Base-by-base conservation (phyloP, 768 basidiomycete genomes). In the Russula virescens region DNA sequence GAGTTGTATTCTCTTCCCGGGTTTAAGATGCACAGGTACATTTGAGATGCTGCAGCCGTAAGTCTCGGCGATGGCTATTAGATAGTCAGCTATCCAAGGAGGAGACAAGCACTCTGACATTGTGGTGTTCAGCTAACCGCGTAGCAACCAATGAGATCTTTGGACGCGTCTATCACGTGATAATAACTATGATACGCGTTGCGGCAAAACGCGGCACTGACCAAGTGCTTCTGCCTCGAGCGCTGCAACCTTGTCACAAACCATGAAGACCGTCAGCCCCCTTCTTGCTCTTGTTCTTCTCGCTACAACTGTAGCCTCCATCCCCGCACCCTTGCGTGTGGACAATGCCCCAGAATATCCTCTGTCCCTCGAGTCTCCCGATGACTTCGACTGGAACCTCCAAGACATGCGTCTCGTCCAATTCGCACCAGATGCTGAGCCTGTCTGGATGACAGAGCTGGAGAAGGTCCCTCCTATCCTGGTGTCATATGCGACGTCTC, bases 371-470 rank as follows among this genome's bases (percentile, higher is more conserved):
- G 57, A 56, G 28, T 14, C n/a, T 34, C 28, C 28, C 31, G 61
- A 59, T 10, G 61, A 47, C 38, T 60, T 87, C 72, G 77, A 80
- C 71, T 78, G 92, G 62, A 87, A 94, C 76, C 78, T 95, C 58
- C 78, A 81, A 61, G 88, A 82, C 49, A 78, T 78, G 56, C 82
- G 94, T 55, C 81, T 94, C 57, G 85, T 96, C 55, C 83, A 92
- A 72, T 77, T 91, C 70, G 82, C 87, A 58, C 40, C 58, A 13
- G 88, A 81, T 40, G 76, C 84, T 69, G 76, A 77, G 13, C 87
- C 91, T 4, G 81, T 87, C 55, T 88, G 84, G 87, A 88, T 94
- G 77, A 83, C 92, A 16, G 94, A 97, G 74, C 75, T 89, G n/a
- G 87, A 94, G 68, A 97, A 96, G 86, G 89, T 88, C 60, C 3